Base-by-base conservation (phyloP, 2,329 filamentous ascomycete species). In the Trichoderma hamatum region DNA sequence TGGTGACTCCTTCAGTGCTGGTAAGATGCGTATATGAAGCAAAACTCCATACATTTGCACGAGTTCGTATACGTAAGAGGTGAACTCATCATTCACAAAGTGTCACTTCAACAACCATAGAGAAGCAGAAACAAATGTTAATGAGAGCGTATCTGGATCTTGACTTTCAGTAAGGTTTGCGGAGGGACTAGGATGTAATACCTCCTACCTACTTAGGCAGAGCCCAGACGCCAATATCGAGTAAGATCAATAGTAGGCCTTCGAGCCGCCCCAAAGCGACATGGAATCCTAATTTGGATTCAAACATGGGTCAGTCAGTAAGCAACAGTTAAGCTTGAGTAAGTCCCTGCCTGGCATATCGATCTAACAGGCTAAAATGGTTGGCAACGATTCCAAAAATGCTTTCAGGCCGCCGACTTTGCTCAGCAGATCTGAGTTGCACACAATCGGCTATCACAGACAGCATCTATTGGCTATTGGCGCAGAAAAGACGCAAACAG, bases 141-240 rank as follows among this genome's bases (percentile, higher is more conserved):
- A 58, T 66, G n/a, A 52, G 52, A 58, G 28, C 28, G 32, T 49
- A 56, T 49, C 5, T 5, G 30, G 4, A 49, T 58, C 34, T 19
- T 55, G 62, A 30, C 26, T 55, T 49, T 14, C 16, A 21, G 28
- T 36, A 58, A 46, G 52, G 63, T 34, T 58, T 66, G 39, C 14
- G 28, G 36, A 26, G 63, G n/a, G 55, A 11, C 63, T 21, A 21
- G 63, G 63, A 28, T 58, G 28, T 46, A 14, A 59, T 13, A 34
- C 39, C 28, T 59, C 54, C 54, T 59, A 59, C 54, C 54, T 36
- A 59, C 28, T 59, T 51, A 4, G 54, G 52, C 28, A 59, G 54
- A 16, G 21, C 49, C 36, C 14, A 28, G 36, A 26, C 30, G 36
- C 63, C 39, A 13, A 14, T 59, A 36, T 51, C 24, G 24, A 36